A percentile compares a stretch with the other conserved stretches of the same genome.
Evolutionary conservation across 371 early-diverging fungal species (phyloP).

Genomic region (Saksenaea oblongispora): DNA sequence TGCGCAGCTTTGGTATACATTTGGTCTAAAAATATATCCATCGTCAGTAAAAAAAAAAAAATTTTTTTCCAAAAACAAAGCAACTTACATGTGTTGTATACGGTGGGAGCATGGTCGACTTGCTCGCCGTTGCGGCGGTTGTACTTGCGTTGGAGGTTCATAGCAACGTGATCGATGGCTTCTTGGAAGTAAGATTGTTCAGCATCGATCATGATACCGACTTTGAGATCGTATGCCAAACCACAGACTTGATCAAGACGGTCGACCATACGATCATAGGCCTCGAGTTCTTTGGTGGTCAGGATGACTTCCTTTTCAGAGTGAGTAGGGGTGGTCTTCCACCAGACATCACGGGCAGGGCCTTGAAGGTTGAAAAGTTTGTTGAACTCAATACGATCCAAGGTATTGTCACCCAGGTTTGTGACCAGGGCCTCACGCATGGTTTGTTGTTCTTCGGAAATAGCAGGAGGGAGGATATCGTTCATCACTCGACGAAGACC

Average conservation of each 20-base stretch:
- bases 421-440: slow-evolving; percentile 23
- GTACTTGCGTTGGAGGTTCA: slow-evolving; percentile 66
- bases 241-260: slow-evolving; percentile 68
- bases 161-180: slow-evolving; percentile 85
- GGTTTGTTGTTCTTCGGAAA: slow-evolving; percentile 16
- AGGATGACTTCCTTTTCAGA: slow-evolving; percentile 10
- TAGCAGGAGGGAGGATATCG: slow-evolving; percentile 25
- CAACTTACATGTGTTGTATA: slow-evolving; percentile 82
- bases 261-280: slow-evolving; percentile 68
- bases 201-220: slow-evolving; percentile 91
- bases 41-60: background rate
- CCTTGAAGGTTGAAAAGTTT: slow-evolving; percentile 37
- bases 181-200: slow-evolving; percentile 95
- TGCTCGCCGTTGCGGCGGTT: slow-evolving; percentile 51
- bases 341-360: slow-evolving; percentile 43
- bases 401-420: slow-evolving; percentile 11
- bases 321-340: slow-evolving; percentile 14
- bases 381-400: slow-evolving; percentile 34
- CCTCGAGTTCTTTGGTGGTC: slow-evolving; percentile 62
- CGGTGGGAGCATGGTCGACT: slow-evolving; percentile 54
- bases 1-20: slow-evolving; percentile 86
- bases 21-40: slow-evolving; percentile 60
- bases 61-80: background rate
- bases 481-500: slow-evolving; percentile 27
- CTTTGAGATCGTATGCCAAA: slow-evolving; percentile 62